Percentiles rank a stretch among this genome's conserved stretches.
Evolutionary conservation across 768 basidiomycete species (phyloP).

Genomic region (Leccinellum luteum): DNA sequence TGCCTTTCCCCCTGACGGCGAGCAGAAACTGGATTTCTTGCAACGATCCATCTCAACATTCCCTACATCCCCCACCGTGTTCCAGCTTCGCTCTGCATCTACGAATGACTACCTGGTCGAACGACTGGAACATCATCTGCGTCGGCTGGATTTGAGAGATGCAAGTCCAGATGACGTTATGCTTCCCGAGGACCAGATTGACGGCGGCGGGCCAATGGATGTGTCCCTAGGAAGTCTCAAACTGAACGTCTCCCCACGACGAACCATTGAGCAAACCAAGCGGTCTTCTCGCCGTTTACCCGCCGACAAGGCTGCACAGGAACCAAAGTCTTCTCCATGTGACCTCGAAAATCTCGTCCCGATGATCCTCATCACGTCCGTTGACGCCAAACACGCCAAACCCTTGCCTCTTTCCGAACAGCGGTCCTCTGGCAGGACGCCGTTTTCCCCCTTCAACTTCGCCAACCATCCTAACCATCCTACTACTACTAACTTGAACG

Average conservation of each 20-base stretch:
- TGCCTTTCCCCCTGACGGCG: not conserved
- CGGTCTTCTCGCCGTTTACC: not conserved
- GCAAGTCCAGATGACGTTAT: conserved; percentile 1
- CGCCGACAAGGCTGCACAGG: not conserved
- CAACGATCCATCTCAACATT: not conserved
- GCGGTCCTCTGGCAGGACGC: conserved; percentile 10
- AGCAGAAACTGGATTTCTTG: not conserved
- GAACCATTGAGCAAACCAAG: not conserved
- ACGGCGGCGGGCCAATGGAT: conserved; percentile 6
- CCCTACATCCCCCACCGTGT: conserved; percentile 16
- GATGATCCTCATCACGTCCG: conserved; percentile 26
- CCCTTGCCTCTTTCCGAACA: conserved; percentile 15
- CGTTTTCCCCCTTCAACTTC: conserved; percentile 11
- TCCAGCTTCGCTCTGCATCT: conserved; percentile 21
- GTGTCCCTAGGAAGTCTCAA: not conserved
- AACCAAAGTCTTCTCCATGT: not conserved
- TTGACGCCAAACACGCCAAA: conserved; percentile 22
- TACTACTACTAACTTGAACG: conserved; percentile 9
- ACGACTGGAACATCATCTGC: conserved; percentile 16
- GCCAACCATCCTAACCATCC: conserved; percentile 5
- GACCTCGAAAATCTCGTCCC: conserved; percentile 13
- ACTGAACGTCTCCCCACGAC: not conserved
- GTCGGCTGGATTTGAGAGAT: conserved; percentile 19
- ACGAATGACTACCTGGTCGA: conserved; percentile 20
- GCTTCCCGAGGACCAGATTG: not conserved